phyloP scores from a whole-genome alignment of 768 basidiomycete species.

The Exsudoporus frostii region DNA sequence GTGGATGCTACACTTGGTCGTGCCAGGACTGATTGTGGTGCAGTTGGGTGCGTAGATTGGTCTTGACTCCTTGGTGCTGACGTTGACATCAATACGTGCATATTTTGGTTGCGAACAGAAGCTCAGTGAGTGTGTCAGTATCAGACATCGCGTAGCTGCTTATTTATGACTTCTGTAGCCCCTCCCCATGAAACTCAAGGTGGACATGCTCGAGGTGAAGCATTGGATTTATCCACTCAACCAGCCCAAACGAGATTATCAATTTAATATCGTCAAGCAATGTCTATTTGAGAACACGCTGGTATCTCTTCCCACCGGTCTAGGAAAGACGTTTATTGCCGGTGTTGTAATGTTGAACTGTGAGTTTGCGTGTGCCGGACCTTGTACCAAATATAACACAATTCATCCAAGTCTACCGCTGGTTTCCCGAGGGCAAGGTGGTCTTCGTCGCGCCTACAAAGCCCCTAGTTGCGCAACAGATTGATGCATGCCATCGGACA shows the following conservation, averaged over 20 bases:
- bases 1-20: not conserved
- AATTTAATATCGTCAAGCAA: constrained; percentile 85
- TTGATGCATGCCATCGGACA: constrained; percentile 86
- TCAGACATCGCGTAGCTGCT: not conserved
- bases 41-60: constrained; percentile 50
- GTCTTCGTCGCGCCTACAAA: constrained; percentile 96
- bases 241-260: constrained; percentile 84
- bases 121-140: constrained; percentile 27
- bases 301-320: constrained; percentile 90
- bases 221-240: constrained; percentile 95
- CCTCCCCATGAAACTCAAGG: constrained; percentile 70
- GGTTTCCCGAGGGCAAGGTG: constrained; percentile 90
- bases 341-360: constrained; percentile 96
- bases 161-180: constrained; percentile 40
- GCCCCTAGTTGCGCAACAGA: constrained; percentile 93
- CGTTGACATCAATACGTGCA: constrained; percentile 3
- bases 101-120: constrained; percentile 11
- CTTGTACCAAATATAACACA: not conserved
- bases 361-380: constrained; percentile 32
- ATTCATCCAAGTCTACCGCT: constrained; percentile 67
- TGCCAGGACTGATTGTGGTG: constrained; percentile 10
- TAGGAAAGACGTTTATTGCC: constrained; percentile 98
- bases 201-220: constrained; percentile 74
- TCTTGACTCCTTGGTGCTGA: not conserved
- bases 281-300: constrained; percentile 91